Evolutionary conservation across 495 filamentous ascomycete genomes (phyloP).

Genomic region (Clavariopsis aquatica): DNA sequence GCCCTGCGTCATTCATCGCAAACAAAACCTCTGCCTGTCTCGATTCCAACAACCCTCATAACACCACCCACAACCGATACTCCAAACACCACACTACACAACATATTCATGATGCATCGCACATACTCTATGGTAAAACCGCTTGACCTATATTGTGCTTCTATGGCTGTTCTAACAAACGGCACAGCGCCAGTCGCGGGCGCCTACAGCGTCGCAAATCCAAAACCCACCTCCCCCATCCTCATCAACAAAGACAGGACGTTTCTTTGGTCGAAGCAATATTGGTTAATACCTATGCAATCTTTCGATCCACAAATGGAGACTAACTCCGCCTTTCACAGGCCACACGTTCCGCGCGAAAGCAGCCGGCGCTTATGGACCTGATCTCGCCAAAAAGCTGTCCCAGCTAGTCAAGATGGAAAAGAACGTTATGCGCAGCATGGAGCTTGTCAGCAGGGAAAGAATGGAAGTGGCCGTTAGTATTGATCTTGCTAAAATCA

Average conservation of each 20-base stretch:
- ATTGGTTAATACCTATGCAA: constrained; percentile 65
- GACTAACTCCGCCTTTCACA: constrained; percentile 45
- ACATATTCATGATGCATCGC: constrained; percentile 72
- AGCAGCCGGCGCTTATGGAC: constrained; percentile 89
- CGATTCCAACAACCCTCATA: background rate
- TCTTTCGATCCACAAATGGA: background rate
- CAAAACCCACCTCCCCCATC: constrained; percentile 92
- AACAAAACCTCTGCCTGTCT: constrained; percentile 17
- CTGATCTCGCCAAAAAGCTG: constrained; percentile 95
- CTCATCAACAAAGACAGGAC: constrained; percentile 83
- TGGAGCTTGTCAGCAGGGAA: constrained; percentile 92
- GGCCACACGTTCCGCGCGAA: constrained; percentile 93
- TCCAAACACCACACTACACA: background rate
- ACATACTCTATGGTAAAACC: constrained; percentile 80
- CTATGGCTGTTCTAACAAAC: too few relatives aligned
- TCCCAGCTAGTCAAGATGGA: constrained; percentile 99
- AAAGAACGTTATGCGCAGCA: constrained; percentile 99
- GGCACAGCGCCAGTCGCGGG: constrained; percentile 89
- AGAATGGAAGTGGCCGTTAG: constrained; percentile 96
- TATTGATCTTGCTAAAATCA: constrained; percentile 16
- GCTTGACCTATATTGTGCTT: too few relatives aligned
- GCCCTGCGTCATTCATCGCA: constrained; percentile 1
- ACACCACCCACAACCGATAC: background rate
- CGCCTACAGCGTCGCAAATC: constrained; percentile 84
- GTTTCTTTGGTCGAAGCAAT: constrained; percentile 82